phyloP scores from a whole-genome alignment of 768 basidiomycete species.

The Leccinum imitatum region DNA sequence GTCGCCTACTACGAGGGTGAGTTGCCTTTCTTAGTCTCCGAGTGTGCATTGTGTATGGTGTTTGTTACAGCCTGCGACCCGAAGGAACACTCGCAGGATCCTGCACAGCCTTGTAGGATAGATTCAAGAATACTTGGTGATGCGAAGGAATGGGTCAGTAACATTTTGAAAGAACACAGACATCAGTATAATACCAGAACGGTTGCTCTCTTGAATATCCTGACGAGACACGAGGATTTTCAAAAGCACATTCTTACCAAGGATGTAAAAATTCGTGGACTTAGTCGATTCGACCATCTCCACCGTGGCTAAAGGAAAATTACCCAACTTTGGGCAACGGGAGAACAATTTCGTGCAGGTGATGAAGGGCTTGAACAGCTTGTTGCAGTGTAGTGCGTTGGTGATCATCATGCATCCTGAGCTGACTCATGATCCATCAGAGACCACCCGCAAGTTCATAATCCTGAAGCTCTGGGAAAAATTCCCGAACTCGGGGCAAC shows the following conservation, averaged over 20 bases:
- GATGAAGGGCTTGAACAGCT: conserved; percentile 21
- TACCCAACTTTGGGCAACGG: background rate
- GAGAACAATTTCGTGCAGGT: conserved; percentile 16
- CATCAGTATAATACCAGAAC: conserved; percentile 23
- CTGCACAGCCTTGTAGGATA: background rate
- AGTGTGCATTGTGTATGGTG: background rate
- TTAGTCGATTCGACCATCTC: conserved; percentile 17
- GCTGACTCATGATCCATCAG: conserved; percentile 2
- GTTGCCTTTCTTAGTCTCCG: background rate
- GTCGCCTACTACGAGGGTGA: conserved; percentile 26
- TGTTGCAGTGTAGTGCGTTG: conserved; percentile 20
- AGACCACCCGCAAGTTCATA: conserved; percentile 6
- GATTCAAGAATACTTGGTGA: background rate
- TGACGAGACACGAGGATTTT: conserved; percentile 19
- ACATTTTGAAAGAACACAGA: conserved; percentile 11
- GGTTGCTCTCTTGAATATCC: conserved; percentile 22
- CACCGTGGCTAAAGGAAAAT: background rate
- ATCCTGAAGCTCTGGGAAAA: background rate
- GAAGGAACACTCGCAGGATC: background rate
- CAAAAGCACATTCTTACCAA: conserved; percentile 15
- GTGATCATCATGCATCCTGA: background rate
- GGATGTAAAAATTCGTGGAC: conserved; percentile 11
- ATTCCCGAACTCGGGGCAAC: background rate
- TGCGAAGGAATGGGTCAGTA: conserved; percentile 15
- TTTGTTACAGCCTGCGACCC: conserved; percentile 11